A percentile compares a stretch with the other conserved stretches of the same genome.
These are phyloP conservation scores for Curvularia lunata DNA, from an alignment of 2,329 filamentous ascomycete species.

Conservation along the genomic window DNA sequence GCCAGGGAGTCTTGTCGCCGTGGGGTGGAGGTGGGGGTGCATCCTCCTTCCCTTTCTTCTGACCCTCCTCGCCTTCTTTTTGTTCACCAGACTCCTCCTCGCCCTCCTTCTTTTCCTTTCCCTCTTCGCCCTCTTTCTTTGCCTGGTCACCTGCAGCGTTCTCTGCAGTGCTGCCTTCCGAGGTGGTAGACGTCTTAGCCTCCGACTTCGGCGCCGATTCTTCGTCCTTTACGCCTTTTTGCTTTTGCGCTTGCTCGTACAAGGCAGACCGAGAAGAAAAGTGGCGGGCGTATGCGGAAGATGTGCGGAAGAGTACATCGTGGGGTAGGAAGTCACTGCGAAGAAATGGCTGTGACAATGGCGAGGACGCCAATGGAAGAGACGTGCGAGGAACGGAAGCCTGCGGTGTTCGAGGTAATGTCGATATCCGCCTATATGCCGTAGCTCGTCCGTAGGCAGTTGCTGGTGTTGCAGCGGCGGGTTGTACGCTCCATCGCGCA, in stretches of 20 bases:
- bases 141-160: conserved; percentile 47
- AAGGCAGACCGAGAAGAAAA: conserved; percentile 51
- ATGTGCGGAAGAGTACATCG: conserved; percentile 50
- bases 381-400: conserved; percentile 33
- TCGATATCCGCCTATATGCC: conserved; percentile 57
- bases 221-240: conserved; percentile 44
- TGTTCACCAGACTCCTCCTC: conserved; percentile 57
- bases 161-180: conserved; percentile 41
- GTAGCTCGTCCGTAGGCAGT: conserved; percentile 55
- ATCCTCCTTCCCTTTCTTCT: conserved; percentile 69
- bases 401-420: conserved; percentile 28
- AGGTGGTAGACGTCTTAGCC: conserved; percentile 52
- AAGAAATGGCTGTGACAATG: conserved; percentile 41
- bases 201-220: conserved; percentile 38
- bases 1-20: conserved; percentile 97
- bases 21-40: conserved; percentile 89
- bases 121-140: conserved; percentile 52
- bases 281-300: conserved; percentile 52
- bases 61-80: conserved; percentile 50
- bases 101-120: conserved; percentile 51
- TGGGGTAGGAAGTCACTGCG: conserved; percentile 53
- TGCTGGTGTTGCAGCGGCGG: conserved; percentile 46
- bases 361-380: conserved; percentile 17
- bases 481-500: conserved; percentile 50
- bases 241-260: conserved; percentile 45